These are phyloP conservation scores for Prinsepia uniflora DNA, from an alignment of 306 rosid species.

Conservation along the genomic window DNA sequence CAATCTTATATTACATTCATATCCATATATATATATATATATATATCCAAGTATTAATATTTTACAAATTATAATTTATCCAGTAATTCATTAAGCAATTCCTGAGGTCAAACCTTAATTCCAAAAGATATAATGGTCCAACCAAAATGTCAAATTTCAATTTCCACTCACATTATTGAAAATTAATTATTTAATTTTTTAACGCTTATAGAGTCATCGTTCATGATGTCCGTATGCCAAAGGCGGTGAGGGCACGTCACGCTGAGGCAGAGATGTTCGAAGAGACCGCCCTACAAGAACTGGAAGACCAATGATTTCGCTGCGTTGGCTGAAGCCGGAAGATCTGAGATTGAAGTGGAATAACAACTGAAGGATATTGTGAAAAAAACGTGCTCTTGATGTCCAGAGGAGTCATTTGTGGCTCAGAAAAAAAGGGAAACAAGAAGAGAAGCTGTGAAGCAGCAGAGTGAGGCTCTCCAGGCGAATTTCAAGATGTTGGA, in stretches of 20 bases:
- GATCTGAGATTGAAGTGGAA: slow-evolving; percentile 66
- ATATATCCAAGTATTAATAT: too few species aligned
- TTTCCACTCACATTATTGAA: too few species aligned
- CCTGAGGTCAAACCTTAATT: too few species aligned
- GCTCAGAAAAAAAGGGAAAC: slow-evolving; percentile 46
- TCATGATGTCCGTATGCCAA: slow-evolving; percentile 88
- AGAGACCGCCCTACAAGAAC: slow-evolving; percentile 59
- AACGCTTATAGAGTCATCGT: slow-evolving; percentile 45
- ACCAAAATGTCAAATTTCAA: too few species aligned
- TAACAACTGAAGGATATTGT: slow-evolving; percentile 46
- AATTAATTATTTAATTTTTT: too few species aligned
- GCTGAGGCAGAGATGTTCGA: slow-evolving; percentile 65
- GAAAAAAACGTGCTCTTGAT: slow-evolving; percentile 37
- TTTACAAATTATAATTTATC: too few species aligned
- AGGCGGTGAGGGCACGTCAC: slow-evolving; percentile 61
- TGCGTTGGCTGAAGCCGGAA: slow-evolving; percentile 49
- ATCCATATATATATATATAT: too few species aligned
- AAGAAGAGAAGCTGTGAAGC: slow-evolving; percentile 57
- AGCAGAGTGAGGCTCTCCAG: slow-evolving; percentile 49
- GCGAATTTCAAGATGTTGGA: slow-evolving; percentile 48
- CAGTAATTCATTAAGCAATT: too few species aligned
- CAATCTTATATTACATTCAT: too few species aligned
- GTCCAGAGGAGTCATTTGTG: slow-evolving; percentile 47
- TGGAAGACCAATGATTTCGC: slow-evolving; percentile 32
- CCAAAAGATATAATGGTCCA: too few species aligned